Base-by-base conservation (phyloP, 768 basidiomycete species). In the Coprinopsis cinerea region DNA sequence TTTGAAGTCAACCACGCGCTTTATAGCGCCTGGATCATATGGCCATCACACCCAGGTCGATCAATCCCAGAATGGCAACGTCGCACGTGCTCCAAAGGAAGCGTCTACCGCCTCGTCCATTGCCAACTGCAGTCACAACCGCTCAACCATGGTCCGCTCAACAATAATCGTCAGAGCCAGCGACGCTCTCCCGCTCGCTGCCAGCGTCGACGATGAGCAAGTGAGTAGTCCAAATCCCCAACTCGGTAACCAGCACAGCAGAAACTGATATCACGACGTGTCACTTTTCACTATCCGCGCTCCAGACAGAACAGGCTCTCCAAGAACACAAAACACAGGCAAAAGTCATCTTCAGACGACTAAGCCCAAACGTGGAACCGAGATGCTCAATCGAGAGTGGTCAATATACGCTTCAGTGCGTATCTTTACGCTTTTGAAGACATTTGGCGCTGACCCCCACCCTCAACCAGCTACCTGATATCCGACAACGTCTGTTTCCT, bases 321-420 rank as follows among this genome's bases (percentile, higher is more conserved):
- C 91, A 93, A 62, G 96, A 98, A 68, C 92, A 97, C 75, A 99
- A 99, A 65, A 95, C 97, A 58, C 95, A 99, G 65, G 83, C 94
- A 26, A 99, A 99, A 67, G 78, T 99, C 58, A 86, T 99, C 59
- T 97, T 97, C 65, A 80, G 94, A 52, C 83, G 96, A 32, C 85
- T 99, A 61, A 91, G 89, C 23, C 82, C 92, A 39, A 93, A 97
- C 66, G 85, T 90, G 18, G 96, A 99, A 65, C 92, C 94, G 7
- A 80, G 88, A 28, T 97, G 96, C 66, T 96, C 92, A 3, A 98
- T 99, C 58, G 96, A 99, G 64, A 92, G 89, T 52, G 94, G 92
- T 0, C 80, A 80, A 55, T 96, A 93, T 66, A 94, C 92, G n/a
- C 71, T 98, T 53, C 96, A 99, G 95, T 97, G 55, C 59, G 91